These are phyloP conservation scores for Lactarius trivialis DNA, from an alignment of 768 basidiomycete genomes.

Conservation along the genomic window DNA sequence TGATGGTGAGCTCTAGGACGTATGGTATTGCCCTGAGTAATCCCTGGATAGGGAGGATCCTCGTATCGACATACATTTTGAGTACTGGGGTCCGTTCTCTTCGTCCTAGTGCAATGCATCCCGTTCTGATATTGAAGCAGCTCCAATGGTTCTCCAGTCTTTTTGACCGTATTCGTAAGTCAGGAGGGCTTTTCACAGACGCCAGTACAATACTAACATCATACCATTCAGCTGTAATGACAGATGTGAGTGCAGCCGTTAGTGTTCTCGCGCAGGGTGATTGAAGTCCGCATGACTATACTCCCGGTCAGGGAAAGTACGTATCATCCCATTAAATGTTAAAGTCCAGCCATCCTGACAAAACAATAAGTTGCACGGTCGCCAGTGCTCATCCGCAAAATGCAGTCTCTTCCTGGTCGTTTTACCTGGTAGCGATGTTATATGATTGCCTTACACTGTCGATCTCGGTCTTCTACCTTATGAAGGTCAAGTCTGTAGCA, in stretches of 20 bases:
- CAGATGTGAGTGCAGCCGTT: neutral
- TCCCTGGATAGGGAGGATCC: constrained; percentile 33
- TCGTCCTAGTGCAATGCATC: constrained; percentile 18
- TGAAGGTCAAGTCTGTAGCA: constrained; percentile 37
- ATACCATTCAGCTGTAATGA: constrained; percentile 13
- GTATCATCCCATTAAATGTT: constrained; percentile 10
- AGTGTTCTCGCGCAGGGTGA: neutral
- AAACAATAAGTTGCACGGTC: constrained; percentile 42
- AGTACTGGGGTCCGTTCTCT: constrained; percentile 37
- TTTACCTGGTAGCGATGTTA: constrained; percentile 50
- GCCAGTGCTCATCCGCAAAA: constrained; percentile 23
- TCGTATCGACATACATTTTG: constrained; percentile 36
- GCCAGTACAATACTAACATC: constrained; percentile 8
- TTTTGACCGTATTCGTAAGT: constrained; percentile 43
- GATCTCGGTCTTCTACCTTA: constrained; percentile 47
- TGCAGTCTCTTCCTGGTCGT: constrained; percentile 45
- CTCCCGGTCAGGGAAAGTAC: constrained; percentile 32
- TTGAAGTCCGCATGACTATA: neutral
- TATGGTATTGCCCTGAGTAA: constrained; percentile 52
- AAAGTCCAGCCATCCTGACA: neutral
- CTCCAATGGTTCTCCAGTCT: constrained; percentile 54
- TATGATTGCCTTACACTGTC: constrained; percentile 49
- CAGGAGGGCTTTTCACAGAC: neutral
- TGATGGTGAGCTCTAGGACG: constrained; percentile 34
- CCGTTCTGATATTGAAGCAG: constrained; percentile 24